Percentiles rank a stretch among this genome's conserved stretches.
Conservation (phyloP, 169 alveolate genomes). For the Blepharisma undulans region DNA sequence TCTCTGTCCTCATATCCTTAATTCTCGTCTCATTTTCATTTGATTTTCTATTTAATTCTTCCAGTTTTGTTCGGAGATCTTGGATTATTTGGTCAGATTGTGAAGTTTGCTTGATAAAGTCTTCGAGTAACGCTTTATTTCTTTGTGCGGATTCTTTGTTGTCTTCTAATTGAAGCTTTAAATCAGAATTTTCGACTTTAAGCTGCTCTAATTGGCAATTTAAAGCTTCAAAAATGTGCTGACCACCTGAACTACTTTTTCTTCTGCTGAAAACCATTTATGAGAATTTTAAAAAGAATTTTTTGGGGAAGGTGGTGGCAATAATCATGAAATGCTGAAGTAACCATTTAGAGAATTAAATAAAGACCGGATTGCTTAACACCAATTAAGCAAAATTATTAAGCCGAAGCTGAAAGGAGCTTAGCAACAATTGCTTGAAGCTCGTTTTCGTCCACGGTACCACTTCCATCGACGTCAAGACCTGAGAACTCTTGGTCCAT, state of each 20-base stretch:
- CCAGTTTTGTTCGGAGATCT: neutral
- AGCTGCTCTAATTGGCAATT: neutral
- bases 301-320: neutral
- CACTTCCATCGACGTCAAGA: conserved; percentile 48
- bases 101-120: neutral
- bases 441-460: conserved; percentile 40
- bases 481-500: conserved; percentile 38
- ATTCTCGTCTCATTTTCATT: neutral
- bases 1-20: neutral
- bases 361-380: neutral
- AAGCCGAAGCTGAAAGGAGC: conserved; percentile 20
- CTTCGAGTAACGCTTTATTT: neutral
- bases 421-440: conserved; percentile 39
- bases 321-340: neutral
- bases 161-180: neutral
- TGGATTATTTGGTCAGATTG: neutral
- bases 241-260: neutral
- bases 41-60: neutral
- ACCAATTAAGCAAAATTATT: neutral
- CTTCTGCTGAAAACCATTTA: neutral
- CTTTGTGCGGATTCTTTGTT: neutral
- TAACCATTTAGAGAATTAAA: neutral
- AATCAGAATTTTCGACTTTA: neutral
- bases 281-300: neutral
- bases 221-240: neutral